These are phyloP conservation scores for Cutaneotrichosporon sp. DNA, from an alignment of 1,284 basidiomycete species.

Conservation along the genomic window DNA sequence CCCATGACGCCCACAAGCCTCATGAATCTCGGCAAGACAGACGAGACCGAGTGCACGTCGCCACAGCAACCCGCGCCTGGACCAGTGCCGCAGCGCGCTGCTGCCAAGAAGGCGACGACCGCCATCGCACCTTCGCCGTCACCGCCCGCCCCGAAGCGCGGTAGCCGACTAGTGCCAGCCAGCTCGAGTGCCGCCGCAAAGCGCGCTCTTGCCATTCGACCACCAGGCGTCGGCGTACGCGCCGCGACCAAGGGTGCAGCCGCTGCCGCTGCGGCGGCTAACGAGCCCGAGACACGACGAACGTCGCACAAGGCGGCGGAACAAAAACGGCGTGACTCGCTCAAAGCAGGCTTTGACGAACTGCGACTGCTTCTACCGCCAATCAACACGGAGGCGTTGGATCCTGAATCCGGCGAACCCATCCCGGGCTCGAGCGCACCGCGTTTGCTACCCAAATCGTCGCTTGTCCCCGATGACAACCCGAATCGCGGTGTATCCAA, in stretches of 20 bases:
- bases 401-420: slow-evolving; percentile 61
- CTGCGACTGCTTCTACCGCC: slow-evolving; percentile 80
- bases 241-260: slow-evolving; percentile 34
- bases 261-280: slow-evolving; percentile 22
- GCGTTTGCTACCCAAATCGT: slow-evolving; percentile 69
- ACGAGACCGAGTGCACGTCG: background rate
- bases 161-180: slow-evolving; percentile 15
- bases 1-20: slow-evolving; percentile 81
- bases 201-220: slow-evolving; percentile 35
- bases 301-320: slow-evolving; percentile 96
- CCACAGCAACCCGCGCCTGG: background rate
- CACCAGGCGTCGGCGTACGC: slow-evolving; percentile 32
- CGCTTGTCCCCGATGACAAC: slow-evolving; percentile 66
- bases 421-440: slow-evolving; percentile 80
- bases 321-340: slow-evolving; percentile 89
- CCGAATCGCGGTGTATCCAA: slow-evolving; percentile 95
- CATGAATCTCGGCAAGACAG: slow-evolving; percentile 61
- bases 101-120: slow-evolving; percentile 11
- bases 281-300: slow-evolving; percentile 53
- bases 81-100: slow-evolving; percentile 1
- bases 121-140: slow-evolving; percentile 2
- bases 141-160: slow-evolving; percentile 10
- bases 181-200: slow-evolving; percentile 24
- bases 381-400: slow-evolving; percentile 62
- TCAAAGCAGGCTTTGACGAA: slow-evolving; percentile 95